Base-by-base conservation (phyloP, 805 yeast species). In the Isabelozyma heimii region DNA sequence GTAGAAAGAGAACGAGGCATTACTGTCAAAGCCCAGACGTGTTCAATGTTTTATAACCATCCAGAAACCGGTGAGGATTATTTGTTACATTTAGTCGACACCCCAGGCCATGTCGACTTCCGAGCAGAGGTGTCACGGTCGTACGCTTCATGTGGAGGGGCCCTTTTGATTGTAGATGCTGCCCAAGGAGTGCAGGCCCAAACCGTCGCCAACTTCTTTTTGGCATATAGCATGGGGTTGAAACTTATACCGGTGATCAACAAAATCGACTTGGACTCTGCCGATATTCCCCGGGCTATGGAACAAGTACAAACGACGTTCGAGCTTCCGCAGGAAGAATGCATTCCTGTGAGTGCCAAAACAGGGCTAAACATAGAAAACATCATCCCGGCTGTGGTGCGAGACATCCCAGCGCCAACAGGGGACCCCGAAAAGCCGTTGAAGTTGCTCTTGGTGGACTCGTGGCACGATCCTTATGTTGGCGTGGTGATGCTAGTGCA, bases 101-200 rank as follows among this genome's bases (percentile, higher is more conserved):
- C 98, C 0, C 99, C 99, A 0, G 99, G 99, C 0, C 99, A 92
- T 65, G 98, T 94, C 30, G 99, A 92, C 66, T 92, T 92, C 66
- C 75, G 97, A 47, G 86, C 94, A 8, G 99, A 92, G 60, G 99
- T 92, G 1, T 84, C 95, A 4, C 71, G 98, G 56, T 89, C 97
- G 7, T 91, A 91, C 67, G 97, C 97, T 2, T 88, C 97, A 0
- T 94, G 97, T 72, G 96, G 91, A 37, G 98, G 98, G 12, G 97
- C 97, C 0, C 69, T 92, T 39, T 66, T 92, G 39, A 67, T 92
- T 17, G 96, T 92, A 1, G 99, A 94, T 72, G 98, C 98, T 1
- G 79, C 92, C 2, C 97, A 94, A 61, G 98, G 98, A 45, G 91
- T 92, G 3, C 97, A 91, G 65, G 98, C 98, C 0, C 99, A 92